A percentile compares a stretch with the other conserved stretches of the same genome.
Evolutionary conservation across 225 moss, liverwort and hornwort genomes (phyloP).

Genomic region (Anthoceros angustus): DNA sequence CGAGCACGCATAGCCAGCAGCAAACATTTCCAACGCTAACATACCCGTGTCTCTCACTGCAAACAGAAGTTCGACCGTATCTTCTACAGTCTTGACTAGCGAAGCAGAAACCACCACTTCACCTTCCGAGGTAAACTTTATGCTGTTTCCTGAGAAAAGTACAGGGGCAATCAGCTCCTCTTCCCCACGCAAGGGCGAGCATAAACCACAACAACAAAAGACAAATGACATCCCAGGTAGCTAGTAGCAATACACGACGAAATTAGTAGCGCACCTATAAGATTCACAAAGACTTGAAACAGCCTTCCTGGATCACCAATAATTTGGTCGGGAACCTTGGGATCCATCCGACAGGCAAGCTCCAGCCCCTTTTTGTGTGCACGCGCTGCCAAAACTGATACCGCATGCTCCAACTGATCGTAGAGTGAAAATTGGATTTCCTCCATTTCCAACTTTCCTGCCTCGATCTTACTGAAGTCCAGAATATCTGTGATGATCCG

Average conservation of each 20-base stretch:
- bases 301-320: constrained; percentile 54
- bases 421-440: constrained; percentile 48
- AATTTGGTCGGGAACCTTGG: constrained; percentile 42
- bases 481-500: constrained; percentile 49
- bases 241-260: not conserved
- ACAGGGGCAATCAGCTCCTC: too few species aligned
- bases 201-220: not conserved
- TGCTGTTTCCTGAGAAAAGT: constrained; percentile 46
- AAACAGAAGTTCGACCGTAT: constrained; percentile 42
- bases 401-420: constrained; percentile 52
- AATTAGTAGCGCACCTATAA: constrained; percentile 25
- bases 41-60: constrained; percentile 42
- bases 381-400: constrained; percentile 50
- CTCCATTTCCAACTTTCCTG: constrained; percentile 53
- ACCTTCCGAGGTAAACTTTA: constrained; percentile 48
- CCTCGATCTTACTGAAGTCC: constrained; percentile 58
- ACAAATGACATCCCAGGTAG: not conserved
- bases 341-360: constrained; percentile 45
- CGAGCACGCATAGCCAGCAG: not conserved
- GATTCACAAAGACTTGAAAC: constrained; percentile 51
- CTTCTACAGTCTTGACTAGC: constrained; percentile 31
- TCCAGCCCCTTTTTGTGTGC: constrained; percentile 52
- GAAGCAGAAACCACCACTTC: constrained; percentile 42
- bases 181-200: too few species aligned
- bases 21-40: not conserved